phyloP scores from a whole-genome alignment of 148 eudicot genomes.

The Rheum nobile region DNA sequence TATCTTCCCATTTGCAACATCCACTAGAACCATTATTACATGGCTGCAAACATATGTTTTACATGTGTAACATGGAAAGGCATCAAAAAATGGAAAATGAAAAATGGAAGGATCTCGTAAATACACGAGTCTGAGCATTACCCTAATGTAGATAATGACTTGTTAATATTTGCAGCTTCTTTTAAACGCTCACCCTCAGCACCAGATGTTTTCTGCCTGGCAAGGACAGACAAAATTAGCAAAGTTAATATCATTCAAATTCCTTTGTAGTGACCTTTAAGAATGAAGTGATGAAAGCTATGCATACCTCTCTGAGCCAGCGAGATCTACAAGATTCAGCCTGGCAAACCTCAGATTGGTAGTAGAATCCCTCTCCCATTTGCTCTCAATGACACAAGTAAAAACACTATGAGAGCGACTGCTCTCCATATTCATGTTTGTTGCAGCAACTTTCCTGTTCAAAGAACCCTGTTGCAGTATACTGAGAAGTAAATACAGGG shows the following conservation, averaged over 20 bases:
- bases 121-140: slow-evolving; percentile 16
- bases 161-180: slow-evolving; percentile 95
- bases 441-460: slow-evolving; percentile 91
- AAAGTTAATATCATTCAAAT: slow-evolving; percentile 1
- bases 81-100: slow-evolving; percentile 4
- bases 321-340: slow-evolving; percentile 94
- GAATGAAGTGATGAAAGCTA: background rate
- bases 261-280: background rate
- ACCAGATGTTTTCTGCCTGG: slow-evolving; percentile 96
- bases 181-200: slow-evolving; percentile 99
- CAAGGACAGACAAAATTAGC: slow-evolving; percentile 3
- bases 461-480: slow-evolving; percentile 62
- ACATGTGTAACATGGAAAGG: background rate
- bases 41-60: slow-evolving; percentile 46
- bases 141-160: slow-evolving; percentile 92
- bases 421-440: slow-evolving; percentile 98
- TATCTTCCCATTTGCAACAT: slow-evolving; percentile 77
- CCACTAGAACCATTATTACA: slow-evolving; percentile 94
- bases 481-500: slow-evolving; percentile 7
- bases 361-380: slow-evolving; percentile 88
- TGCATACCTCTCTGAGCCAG: slow-evolving; percentile 92
- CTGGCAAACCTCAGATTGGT: slow-evolving; percentile 78
- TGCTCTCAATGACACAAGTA: slow-evolving; percentile 83
- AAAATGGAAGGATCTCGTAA: background rate
- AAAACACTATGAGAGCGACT: slow-evolving; percentile 98